Base-by-base conservation (phyloP, 129 eudicot species). In the Kitagawia praeruptora region DNA sequence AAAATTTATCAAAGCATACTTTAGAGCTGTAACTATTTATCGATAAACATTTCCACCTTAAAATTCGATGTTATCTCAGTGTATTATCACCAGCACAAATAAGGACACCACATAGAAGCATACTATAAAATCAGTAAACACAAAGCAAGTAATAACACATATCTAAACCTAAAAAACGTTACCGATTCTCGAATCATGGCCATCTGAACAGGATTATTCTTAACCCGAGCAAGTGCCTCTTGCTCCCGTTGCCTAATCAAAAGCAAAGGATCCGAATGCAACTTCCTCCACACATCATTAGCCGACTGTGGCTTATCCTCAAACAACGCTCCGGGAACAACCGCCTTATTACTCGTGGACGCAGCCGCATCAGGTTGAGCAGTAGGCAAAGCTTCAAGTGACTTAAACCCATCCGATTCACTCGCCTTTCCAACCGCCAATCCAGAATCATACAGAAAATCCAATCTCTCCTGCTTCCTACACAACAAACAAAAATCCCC, bases 231-330 rank as follows among this genome's bases (percentile, higher is more conserved):
- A 70, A 94, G 85, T 40, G 98, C 97, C 79, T 94, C 98, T 75
- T 94, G 98, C 83, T 94, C 98, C 40, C 96, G 87, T 80, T 91
- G 97, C 77, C 92, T 89, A 78, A 94, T 94, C 87, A 91, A 77
- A 79, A 94, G 92, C 86, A 94, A 80, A 25, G 98, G 98, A 82
- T 94, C 98, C 0, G 97, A 86, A 84, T 90, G 96, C 77, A 94
- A 88, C 78, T 94, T 94, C 87, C 98, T 94, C 98, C 98, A 94
- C 42, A 97, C 86, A 87, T 94, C 98, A 83, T 94, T 92, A 8
- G 98, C 92, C 61, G 98, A 91, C 81, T 94, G 98, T 34, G 96
- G 93, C 81, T 93, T 93, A 42, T 90, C 98, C 86, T 94, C 98
- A 83, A 94, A 94, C 81, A 94, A 82, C 6, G 97, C 96, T 78